Base-by-base conservation (phyloP, 1,139 yeast species). In the Candida sp. region DNA sequence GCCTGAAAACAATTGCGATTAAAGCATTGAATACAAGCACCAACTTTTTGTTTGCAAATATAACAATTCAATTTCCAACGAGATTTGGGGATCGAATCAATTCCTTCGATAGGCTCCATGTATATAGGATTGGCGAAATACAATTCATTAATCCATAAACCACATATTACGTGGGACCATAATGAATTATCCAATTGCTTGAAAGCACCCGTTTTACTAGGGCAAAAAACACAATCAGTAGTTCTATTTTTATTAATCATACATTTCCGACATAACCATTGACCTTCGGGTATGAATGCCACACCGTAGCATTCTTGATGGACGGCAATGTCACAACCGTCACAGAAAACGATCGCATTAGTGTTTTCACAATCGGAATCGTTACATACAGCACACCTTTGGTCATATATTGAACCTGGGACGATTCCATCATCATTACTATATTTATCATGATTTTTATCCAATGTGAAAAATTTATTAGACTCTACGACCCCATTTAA, bases 281-380 rank as follows among this genome's bases (percentile, higher is more conserved):
- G 95, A 1, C 98, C 98, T 60, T 93, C 98, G 0, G 99, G 99
- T 21, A 93, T 91, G 56, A 90, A 91, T 0, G 96, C 91, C 1
- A 93, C 89, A 3, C 99, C 99, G 62, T 93, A 93, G 62, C 99
- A 93, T 55, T 93, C 98, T 63, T 93, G 99, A 59, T 93, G 99
- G 1, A 91, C 98, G 0, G 97, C 98, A 36, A 91, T 84, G 56
- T 93, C 89, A 61, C 99, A 93, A 1, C 97, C 97, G 63, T 93
- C 99, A 62, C 99, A 93, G 56, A 88, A 93, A 5, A 93, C 95
- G 50, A 93, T 93, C 0, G 96, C 91, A 59, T 93, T 93, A 33
- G 89, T 73, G 54, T 84, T 81, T 50, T 87, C 95, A 58, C 97
- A 87, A 47, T 90, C 97, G 38, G 85, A 81, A 36, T 82, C 90